Base-by-base conservation (phyloP, 2,329 filamentous ascomycete genomes). In the Xylariaceae sp. region DNA sequence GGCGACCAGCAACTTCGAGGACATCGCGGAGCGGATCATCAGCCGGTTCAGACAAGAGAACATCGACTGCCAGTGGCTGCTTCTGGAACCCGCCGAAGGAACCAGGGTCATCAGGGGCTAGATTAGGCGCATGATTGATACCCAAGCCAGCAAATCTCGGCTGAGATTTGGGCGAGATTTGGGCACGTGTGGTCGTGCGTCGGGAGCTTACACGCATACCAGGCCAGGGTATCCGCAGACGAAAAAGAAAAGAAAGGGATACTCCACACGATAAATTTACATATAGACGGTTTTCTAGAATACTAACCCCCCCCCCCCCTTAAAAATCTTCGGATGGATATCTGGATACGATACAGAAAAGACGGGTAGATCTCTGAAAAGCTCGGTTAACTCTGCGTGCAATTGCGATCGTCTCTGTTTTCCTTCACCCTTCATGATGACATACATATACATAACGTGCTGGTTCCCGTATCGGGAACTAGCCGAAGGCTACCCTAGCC, bases 1-100 rank as follows among this genome's bases (percentile, higher is more conserved):
- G 41, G 95, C 95, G 1, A 97, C 93, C 1, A 82, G 88, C 64
- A 90, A 96, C 76, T 98, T 97, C 71, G 88, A 92, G 57, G 81
- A 85, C 56, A 98, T 99, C 66, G 93, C 95, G 2, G 77, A 86
- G 48, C 85, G 86, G 69, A 91, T 96, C 66, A 86, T 96, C 58
- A 76, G 79, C 32, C 84, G 86, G 67, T 93, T 98, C 77, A 82
- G 84, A 66, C 75, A 83, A 67, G 83, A 91, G 73, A 79, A 83
- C 63, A 91, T 98, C 66, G 81, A 82, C 23, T 98, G 93, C 75
- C 80, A 87, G 63, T 98, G 93, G 92, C 89, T 89, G 74, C 75
- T 98, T 41, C 79, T 99, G 43, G 90, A 96, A 75, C 93, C 92
- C 7, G 93, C 93, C 0, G 86, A 95, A 67, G 92, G 90, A 5